Conservation (phyloP, 768 basidiomycete genomes). For the Boletus barrowsii region DNA sequence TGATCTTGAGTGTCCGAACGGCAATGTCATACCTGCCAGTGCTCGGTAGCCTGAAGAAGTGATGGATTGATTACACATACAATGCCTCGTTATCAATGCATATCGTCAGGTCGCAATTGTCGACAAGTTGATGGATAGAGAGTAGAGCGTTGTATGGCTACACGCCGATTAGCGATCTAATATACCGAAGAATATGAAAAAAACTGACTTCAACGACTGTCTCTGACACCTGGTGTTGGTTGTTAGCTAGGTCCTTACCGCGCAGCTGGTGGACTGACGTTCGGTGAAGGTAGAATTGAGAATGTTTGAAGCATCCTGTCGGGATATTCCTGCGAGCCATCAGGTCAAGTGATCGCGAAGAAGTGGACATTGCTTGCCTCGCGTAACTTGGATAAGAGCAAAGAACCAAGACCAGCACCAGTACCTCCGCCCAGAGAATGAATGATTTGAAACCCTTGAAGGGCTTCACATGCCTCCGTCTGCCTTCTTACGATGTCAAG, state of each 20-base stretch:
- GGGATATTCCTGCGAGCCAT: constrained; percentile 51
- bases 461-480: constrained; percentile 74
- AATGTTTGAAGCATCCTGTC: constrained; percentile 52
- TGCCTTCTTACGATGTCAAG: constrained; percentile 79
- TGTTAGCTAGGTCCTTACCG: constrained; percentile 10
- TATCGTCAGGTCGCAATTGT: constrained; percentile 80
- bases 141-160: constrained; percentile 83
- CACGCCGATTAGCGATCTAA: constrained; percentile 8
- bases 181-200: not conserved
- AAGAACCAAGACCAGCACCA: constrained; percentile 79
- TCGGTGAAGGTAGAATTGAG: constrained; percentile 53
- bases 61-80: constrained; percentile 36
- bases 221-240: constrained; percentile 37
- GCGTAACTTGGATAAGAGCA: constrained; percentile 77
- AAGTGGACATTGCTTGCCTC: constrained; percentile 47
- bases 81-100: constrained; percentile 88
- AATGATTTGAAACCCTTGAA: constrained; percentile 89
- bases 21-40: constrained; percentile 66
- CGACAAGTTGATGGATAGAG: constrained; percentile 85
- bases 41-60: not conserved
- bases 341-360: not conserved
- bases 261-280: constrained; percentile 32
- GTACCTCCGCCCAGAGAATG: constrained; percentile 93
- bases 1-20: constrained; percentile 60
- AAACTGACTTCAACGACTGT: constrained; percentile 49